These are phyloP conservation scores for Lactifluus volemus DNA, from an alignment of 768 basidiomycete species.

Conservation along the genomic window DNA sequence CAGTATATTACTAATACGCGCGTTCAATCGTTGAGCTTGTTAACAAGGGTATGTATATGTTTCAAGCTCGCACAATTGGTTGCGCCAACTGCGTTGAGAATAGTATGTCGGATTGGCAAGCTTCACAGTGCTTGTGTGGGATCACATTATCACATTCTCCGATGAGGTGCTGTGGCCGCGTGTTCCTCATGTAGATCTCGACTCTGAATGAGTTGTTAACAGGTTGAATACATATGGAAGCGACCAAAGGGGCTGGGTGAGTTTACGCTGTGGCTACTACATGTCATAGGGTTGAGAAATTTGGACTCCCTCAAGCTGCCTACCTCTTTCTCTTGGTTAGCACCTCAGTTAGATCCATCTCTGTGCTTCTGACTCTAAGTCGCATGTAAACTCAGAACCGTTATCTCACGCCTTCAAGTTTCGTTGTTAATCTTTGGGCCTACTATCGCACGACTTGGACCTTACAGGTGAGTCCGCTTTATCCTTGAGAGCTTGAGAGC, in stretches of 20 bases:
- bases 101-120: constrained; percentile 47
- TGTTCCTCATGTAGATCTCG: not conserved
- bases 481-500: not conserved
- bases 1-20: too few species aligned
- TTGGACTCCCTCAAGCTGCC: constrained; percentile 20
- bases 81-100: not conserved
- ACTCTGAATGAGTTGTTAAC: not conserved
- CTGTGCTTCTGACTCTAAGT: not conserved
- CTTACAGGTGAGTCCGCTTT: constrained; percentile 7
- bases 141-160: constrained; percentile 44
- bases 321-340: constrained; percentile 33
- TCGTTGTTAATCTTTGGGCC: constrained; percentile 43
- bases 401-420: constrained; percentile 54
- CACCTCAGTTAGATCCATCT: not conserved
- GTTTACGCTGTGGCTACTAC: constrained; percentile 17
- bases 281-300: not conserved
- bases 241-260: constrained; percentile 37
- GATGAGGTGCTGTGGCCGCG: constrained; percentile 30
- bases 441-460: constrained; percentile 22
- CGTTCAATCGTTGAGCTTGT: not conserved
- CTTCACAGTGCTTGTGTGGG: constrained; percentile 46
- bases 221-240: constrained; percentile 49
- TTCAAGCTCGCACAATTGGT: not conserved
- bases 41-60: not conserved
- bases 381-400: constrained; percentile 39